Evolutionary conservation across 495 filamentous ascomycete species (phyloP), one percentile per base, ranked within the genome.

Genomic region (Jackrogersella minutella): DNA sequence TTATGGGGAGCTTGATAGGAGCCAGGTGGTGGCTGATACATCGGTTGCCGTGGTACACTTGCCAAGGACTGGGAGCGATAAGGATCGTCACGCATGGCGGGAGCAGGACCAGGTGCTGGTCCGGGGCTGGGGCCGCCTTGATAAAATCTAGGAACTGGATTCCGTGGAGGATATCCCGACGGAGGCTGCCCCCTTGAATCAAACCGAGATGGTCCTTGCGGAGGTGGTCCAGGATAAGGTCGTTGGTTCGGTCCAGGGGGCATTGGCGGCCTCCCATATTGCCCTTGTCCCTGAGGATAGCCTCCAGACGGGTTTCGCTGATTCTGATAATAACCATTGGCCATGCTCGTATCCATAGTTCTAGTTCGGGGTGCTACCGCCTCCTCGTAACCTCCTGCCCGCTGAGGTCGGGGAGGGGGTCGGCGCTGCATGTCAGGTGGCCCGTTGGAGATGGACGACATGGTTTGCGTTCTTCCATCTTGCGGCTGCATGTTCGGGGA

Each of bases 31-130:
- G 81, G 80, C 30, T 86, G 85, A 71, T 90, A 91, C 64, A 85
- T 79, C 17, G 84, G 84, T 3, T 87, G 90, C 31, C 91, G 85
- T 47, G 85, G 82, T 65, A 85, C 82, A 57, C 83, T 86, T 40
- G 92, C 93, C 80, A 99, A 87, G n/a, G 95, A 97, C 60, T 93
- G 90, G 28, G 96, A 97, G 40, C 93, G 86, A 77, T 90, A 94
- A 11, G 88, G 80, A 76, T 97, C 94, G 6, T 90, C 86, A 73
- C 93, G 96, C 71, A 94, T 70, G 26, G 92, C 90, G 39, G 92
- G 89, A 37, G 84, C 81, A 19, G 82, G 84, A 54, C 84, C 73
- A 3, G 26, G 26, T 7, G 3, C 26, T 3, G 26, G 26, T 30
- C 26, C 81, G 17, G 82, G 84, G 54, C 84, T 72, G 46, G 69